Evolutionary conservation across 2,329 filamentous ascomycete genomes (phyloP).

Genomic region (Penicillium capsulatum): DNA sequence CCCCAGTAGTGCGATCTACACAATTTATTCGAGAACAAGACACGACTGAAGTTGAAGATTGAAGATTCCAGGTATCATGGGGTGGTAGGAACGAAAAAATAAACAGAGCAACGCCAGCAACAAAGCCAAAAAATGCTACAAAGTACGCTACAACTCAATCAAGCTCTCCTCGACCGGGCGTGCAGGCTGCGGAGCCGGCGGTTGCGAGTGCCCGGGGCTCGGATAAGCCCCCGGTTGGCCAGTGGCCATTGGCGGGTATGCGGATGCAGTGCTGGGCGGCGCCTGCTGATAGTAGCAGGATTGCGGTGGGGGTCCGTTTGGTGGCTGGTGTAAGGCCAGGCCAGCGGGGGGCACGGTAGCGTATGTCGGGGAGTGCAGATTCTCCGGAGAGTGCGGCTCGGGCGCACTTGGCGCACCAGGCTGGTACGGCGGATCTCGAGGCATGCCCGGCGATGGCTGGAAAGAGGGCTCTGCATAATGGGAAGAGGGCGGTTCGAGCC

Average conservation of each 20-base stretch:
- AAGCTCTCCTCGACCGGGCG: slow-evolving; percentile 23
- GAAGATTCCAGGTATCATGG: slow-evolving; percentile 22
- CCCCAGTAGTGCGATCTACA: too few species aligned
- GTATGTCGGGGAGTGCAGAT: slow-evolving; percentile 17
- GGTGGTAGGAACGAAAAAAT: slow-evolving; percentile 1
- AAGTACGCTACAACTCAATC: slow-evolving; percentile 22
- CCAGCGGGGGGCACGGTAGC: slow-evolving; percentile 12
- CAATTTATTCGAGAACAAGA: too few species aligned
- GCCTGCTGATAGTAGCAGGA: slow-evolving; percentile 22
- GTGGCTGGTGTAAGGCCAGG: slow-evolving; percentile 12
- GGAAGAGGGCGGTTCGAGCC: slow-evolving; percentile 7
- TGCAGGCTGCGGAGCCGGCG: slow-evolving; percentile 13
- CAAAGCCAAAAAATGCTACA: slow-evolving; percentile 5
- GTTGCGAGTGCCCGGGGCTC: slow-evolving; percentile 13
- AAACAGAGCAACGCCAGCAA: slow-evolving; percentile 5
- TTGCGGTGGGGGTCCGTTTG: slow-evolving; percentile 14
- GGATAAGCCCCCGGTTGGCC: slow-evolving; percentile 21
- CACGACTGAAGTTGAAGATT: too few species aligned
- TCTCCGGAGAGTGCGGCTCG: slow-evolving; percentile 14
- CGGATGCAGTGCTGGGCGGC: slow-evolving; percentile 12
- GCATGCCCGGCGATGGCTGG: slow-evolving; percentile 18
- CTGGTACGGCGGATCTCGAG: slow-evolving; percentile 22
- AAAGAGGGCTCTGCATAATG: slow-evolving; percentile 15
- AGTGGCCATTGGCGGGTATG: slow-evolving; percentile 14
- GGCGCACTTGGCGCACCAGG: slow-evolving; percentile 13